These are phyloP conservation scores for Spergularia marina DNA, from an alignment of 148 eudicot species.

Conservation along the genomic window DNA sequence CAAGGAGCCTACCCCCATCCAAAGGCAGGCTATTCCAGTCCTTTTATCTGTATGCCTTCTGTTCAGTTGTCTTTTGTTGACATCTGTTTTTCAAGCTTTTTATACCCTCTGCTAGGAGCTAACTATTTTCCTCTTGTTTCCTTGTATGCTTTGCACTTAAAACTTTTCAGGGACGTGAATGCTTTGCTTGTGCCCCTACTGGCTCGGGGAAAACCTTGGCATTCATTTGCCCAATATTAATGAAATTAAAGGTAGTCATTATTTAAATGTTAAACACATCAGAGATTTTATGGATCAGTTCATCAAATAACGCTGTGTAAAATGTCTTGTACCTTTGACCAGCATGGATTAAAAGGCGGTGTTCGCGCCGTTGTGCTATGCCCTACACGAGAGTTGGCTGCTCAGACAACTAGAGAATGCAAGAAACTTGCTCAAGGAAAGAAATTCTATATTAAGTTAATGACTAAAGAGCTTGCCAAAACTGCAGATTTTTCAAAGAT, in stretches of 20 bases:
- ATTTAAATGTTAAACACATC: not conserved
- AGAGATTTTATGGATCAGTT: not conserved
- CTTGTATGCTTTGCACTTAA: not conserved
- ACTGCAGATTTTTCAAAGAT: slow-evolving; percentile 73
- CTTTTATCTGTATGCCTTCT: slow-evolving; percentile 87
- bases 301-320: slow-evolving; percentile 10
- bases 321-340: slow-evolving; percentile 20
- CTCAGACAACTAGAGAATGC: slow-evolving; percentile 92
- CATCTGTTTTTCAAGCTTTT: slow-evolving; percentile 18
- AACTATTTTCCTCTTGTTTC: not conserved
- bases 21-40: slow-evolving; percentile 98
- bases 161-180: slow-evolving; percentile 70
- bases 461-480: slow-evolving; percentile 80
- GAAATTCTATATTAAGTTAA: slow-evolving; percentile 68
- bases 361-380: slow-evolving; percentile 81
- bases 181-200: slow-evolving; percentile 98
- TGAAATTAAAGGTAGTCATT: slow-evolving; percentile 71
- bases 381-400: slow-evolving; percentile 94
- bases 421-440: slow-evolving; percentile 77
- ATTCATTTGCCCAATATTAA: slow-evolving; percentile 82
- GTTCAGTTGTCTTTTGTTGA: slow-evolving; percentile 25
- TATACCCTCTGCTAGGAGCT: not conserved
- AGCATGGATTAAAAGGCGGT: slow-evolving; percentile 70
- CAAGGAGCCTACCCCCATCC: slow-evolving; percentile 92
- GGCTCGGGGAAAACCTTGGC: slow-evolving; percentile 98